Evolutionary conservation across 2,329 filamentous ascomycete genomes (phyloP).

Genomic region (Claviceps digitariae): DNA sequence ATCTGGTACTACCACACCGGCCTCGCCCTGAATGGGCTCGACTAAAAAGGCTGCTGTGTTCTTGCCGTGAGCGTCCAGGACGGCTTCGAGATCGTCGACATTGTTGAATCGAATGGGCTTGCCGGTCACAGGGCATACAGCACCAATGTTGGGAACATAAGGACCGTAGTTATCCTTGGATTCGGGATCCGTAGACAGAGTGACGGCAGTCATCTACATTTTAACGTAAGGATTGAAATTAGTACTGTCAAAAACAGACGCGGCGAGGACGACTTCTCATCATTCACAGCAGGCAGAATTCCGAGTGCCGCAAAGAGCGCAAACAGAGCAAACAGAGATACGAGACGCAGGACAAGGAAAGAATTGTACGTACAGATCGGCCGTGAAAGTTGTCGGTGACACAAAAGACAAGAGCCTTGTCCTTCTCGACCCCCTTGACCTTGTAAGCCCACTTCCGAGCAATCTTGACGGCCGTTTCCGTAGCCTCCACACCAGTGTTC

Average conservation of each 20-base stretch:
- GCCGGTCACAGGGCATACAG: conserved; percentile 57
- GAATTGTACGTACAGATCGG: conserved; percentile 58
- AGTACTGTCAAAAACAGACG: no score
- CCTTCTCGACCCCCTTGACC: conserved; percentile 75
- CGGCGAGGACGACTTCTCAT: no score
- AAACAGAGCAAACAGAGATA: no score
- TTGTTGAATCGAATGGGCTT: conserved; percentile 79
- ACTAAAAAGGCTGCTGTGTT: conserved; percentile 87
- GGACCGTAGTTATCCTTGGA: conserved; percentile 95
- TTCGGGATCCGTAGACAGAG: conserved; percentile 88
- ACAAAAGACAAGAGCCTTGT: conserved; percentile 72
- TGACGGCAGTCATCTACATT: conserved; percentile 75
- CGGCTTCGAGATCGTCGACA: conserved; percentile 63
- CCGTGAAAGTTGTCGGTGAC: conserved; percentile 93
- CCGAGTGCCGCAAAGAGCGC: no score
- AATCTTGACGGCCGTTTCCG: conserved; percentile 92
- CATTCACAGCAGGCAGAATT: no score
- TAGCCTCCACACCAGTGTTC: conserved; percentile 95
- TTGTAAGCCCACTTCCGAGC: conserved; percentile 98
- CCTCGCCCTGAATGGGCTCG: conserved; percentile 95
- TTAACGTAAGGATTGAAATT: no score
- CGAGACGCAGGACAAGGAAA: no score
- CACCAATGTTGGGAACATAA: conserved; percentile 80
- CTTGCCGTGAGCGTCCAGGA: conserved; percentile 66
- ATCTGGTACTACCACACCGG: conserved; percentile 88